Evolutionary conservation across 306 rosid genomes (phyloP).

Genomic region (Luffa acutangula): DNA sequence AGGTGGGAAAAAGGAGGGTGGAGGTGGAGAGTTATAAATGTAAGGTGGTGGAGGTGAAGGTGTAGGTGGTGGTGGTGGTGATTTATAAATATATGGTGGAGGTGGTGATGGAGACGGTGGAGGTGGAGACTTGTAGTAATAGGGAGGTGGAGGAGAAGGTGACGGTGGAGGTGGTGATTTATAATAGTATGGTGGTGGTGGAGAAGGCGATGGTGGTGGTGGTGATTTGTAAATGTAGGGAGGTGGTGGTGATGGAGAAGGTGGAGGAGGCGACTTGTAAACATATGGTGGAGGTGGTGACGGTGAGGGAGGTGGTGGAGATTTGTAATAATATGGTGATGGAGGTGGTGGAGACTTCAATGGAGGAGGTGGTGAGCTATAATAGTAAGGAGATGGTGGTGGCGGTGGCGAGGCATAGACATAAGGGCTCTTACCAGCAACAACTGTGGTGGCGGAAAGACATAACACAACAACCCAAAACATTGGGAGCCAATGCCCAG

Average conservation of each 20-base stretch:
- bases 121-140: background rate
- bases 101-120: background rate
- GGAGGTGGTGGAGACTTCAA: background rate
- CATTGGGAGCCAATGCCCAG: background rate
- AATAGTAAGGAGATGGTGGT: background rate
- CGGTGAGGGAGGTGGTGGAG: background rate
- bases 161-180: background rate
- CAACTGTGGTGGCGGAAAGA: background rate
- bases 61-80: background rate
- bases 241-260: background rate
- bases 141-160: background rate
- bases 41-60: background rate
- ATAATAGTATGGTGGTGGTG: background rate
- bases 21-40: background rate
- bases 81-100: background rate
- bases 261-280: background rate
- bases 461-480: background rate
- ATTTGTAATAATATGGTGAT: background rate
- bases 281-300: background rate
- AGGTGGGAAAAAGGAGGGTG: background rate
- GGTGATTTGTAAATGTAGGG: background rate
- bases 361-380: background rate
- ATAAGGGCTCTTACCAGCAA: background rate
- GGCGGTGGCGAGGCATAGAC: background rate
- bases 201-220: background rate